Evolutionary conservation across 129 eudicot species (phyloP).

Genomic region (Helianthus annuus): DNA sequence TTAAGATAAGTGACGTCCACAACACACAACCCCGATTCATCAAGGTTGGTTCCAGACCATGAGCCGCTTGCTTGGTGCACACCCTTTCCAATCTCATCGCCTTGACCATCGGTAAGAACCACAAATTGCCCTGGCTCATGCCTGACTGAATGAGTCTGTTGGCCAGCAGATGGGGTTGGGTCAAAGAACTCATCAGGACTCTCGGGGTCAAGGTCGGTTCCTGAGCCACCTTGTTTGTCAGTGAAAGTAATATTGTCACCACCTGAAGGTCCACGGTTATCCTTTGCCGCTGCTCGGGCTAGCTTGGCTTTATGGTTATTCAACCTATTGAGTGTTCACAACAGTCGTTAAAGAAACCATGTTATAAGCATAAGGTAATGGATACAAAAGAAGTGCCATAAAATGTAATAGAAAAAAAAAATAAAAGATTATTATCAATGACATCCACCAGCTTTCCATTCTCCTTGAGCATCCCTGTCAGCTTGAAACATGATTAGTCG

Average conservation of each 20-base stretch:
- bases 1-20: too few species aligned
- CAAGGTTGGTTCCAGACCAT: constrained; percentile 62
- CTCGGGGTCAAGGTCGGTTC: constrained; percentile 40
- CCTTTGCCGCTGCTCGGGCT: constrained; percentile 91
- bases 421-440: too few species aligned
- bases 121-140: constrained; percentile 64
- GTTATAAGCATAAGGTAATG: too few species aligned
- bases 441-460: too few species aligned
- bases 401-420: too few species aligned
- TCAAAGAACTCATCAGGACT: constrained; percentile 46
- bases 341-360: not conserved
- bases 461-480: too few species aligned
- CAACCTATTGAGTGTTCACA: constrained; percentile 63
- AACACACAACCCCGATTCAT: too few species aligned
- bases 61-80: constrained; percentile 64
- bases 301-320: constrained; percentile 91
- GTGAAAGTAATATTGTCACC: constrained; percentile 37
- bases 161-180: constrained; percentile 39
- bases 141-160: constrained; percentile 21
- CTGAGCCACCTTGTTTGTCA: constrained; percentile 62
- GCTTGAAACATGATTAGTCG: too few species aligned
- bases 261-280: constrained; percentile 49
- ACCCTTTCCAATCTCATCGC: constrained; percentile 73
- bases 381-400: too few species aligned
- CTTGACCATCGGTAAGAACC: constrained; percentile 52